phyloP scores from a whole-genome alignment of 140 eudicot species.

The Oenanthe javanica region DNA sequence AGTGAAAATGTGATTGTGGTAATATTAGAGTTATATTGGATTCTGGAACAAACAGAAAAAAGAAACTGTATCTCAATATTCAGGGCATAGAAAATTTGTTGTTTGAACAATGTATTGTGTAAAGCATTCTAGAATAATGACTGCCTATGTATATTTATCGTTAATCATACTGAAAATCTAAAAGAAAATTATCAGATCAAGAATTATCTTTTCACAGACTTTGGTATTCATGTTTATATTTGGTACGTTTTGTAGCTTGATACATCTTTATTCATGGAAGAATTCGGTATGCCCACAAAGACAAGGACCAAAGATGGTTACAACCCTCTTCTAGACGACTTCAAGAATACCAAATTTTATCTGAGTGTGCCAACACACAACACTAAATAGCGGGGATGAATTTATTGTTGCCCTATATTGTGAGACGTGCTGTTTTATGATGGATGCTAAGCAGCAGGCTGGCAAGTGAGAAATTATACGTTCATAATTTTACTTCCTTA shows the following conservation, averaged over 20 bases:
- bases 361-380: slow-evolving; percentile 92
- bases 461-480: background rate
- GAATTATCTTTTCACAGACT: background rate
- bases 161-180: background rate
- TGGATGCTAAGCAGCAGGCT: background rate
- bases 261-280: slow-evolving; percentile 92
- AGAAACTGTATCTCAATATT: background rate
- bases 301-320: slow-evolving; percentile 94
- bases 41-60: background rate
- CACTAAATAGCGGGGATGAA: slow-evolving; percentile 30
- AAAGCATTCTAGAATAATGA: background rate
- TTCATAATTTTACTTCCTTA: too few species aligned
- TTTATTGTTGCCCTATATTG: background rate
- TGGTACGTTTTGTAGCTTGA: slow-evolving; percentile 55
- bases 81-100: background rate
- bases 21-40: background rate
- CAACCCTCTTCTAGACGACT: slow-evolving; percentile 91
- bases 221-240: background rate
- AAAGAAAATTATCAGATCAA: background rate
- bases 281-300: slow-evolving; percentile 80
- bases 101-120: background rate
- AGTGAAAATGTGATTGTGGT: background rate
- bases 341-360: slow-evolving; percentile 85
- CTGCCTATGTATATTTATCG: background rate
- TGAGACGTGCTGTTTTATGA: background rate